Percentiles rank a stretch among this genome's conserved stretches.
Evolutionary conservation across 1,284 basidiomycete genomes (phyloP).

Genomic region (Psilocybe mexicana): DNA sequence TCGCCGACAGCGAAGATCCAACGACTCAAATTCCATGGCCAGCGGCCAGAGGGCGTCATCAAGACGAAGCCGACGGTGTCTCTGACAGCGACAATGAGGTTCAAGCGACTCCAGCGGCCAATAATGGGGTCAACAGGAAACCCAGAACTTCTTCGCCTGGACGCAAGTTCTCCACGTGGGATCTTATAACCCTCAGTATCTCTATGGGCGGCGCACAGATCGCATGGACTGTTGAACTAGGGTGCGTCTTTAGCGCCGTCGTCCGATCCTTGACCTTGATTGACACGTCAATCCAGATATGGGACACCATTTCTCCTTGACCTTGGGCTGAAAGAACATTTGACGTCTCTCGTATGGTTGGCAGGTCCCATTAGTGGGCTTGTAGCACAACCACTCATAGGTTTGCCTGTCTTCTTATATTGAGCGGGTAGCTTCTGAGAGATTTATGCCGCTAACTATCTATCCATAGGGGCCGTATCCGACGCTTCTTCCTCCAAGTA

Average conservation of each 20-base stretch:
- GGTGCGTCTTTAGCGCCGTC: slow-evolving; percentile 48
- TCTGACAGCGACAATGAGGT: slow-evolving; percentile 19
- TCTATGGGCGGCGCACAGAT: slow-evolving; percentile 93
- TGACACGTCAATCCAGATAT: slow-evolving; percentile 54
- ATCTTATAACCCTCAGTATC: slow-evolving; percentile 74
- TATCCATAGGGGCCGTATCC: slow-evolving; percentile 78
- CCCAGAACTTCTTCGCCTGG: slow-evolving; percentile 28
- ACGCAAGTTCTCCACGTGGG: slow-evolving; percentile 62
- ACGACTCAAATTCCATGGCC: slow-evolving; percentile 79
- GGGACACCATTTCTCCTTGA: slow-evolving; percentile 92
- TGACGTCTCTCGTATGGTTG: slow-evolving; percentile 95
- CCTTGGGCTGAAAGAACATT: slow-evolving; percentile 87
- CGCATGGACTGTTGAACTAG: slow-evolving; percentile 89
- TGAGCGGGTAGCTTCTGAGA: slow-evolving; percentile 20
- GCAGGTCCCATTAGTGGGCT: slow-evolving; percentile 94
- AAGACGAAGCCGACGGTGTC: slow-evolving; percentile 18
- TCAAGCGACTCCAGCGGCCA: slow-evolving; percentile 19
- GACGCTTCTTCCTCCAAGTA: slow-evolving; percentile 90
- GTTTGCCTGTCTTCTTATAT: slow-evolving; percentile 40
- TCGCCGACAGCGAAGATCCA: slow-evolving; percentile 62
- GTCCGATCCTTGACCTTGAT: not conserved
- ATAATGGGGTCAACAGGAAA: slow-evolving; percentile 20
- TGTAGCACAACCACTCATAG: slow-evolving; percentile 93
- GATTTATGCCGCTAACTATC: slow-evolving; percentile 27
- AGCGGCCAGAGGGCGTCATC: slow-evolving; percentile 46